Base-by-base conservation (phyloP, 2,329 filamentous ascomycete genomes). In the Aureobasidium musti region DNA sequence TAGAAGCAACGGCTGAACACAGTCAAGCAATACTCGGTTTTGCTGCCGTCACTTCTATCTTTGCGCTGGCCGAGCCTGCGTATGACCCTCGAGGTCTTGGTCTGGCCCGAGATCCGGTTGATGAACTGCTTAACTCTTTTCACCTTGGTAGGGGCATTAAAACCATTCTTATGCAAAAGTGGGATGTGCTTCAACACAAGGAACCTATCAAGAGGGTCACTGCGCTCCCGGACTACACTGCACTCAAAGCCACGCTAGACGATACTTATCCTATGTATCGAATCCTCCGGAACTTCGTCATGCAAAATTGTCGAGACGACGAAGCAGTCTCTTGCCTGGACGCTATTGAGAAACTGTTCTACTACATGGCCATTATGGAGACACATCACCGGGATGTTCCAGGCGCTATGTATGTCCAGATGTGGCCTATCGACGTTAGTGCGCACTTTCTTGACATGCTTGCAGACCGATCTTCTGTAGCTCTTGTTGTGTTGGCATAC, bases 1-100 rank as follows among this genome's bases (percentile, higher is more conserved):
- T 63, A 2, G 37, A 63, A 3, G 47, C 30, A 2, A 37, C 45
- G n/a, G n/a, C 60, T 21, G 56, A 63, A 45, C 52, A 69, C 69
- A 67, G 68, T 47, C 61, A 67, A 23, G 35, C 50, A 33, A 66
- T 65, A 2, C 64, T 70, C 43, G 52, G 41, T 21, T 70, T 70
- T 52, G 67, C 68, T 11, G 61, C 60, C 8, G 53, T 65, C 52
- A 69, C 68, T 30, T 67, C 67, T 5, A 63, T 69, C 3, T 70
- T 68, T 28, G 64, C 64, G 17, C 39, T 66, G 23, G 64, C 64
- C 5, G 54, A 66, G 37, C 54, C 54, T 13, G 54, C 37, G 3
- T 61, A 57, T 26, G 52, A 61, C 37, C 41, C 54, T 3, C 28
- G 49, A 28, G 52, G 53, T 43, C 43, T 52, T 52, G 50, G 45